phyloP scores from a whole-genome alignment of 345 rosid species.

The Rhizophora apiculata region DNA sequence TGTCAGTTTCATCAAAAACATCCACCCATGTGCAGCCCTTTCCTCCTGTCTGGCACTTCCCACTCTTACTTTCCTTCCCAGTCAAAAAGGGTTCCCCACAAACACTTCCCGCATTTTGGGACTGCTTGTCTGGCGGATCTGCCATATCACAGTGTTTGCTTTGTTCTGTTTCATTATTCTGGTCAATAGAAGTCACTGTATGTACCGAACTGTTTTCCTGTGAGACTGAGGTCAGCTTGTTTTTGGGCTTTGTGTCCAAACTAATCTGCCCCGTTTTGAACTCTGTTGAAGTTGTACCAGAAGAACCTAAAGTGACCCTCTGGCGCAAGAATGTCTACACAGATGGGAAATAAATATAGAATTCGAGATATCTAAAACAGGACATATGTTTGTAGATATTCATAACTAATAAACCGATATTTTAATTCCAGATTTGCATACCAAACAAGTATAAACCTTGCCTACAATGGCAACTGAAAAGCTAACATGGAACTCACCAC shows the following conservation, averaged over 20 bases:
- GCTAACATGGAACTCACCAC: not conserved
- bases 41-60: conserved; percentile 20
- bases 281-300: conserved; percentile 38
- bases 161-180: conserved; percentile 24
- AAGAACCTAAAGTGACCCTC: conserved; percentile 72
- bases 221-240: conserved; percentile 13
- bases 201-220: conserved; percentile 11
- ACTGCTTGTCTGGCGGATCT: conserved; percentile 24
- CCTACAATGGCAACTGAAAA: not conserved
- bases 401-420: too few relatives aligned
- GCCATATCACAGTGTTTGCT: conserved; percentile 29
- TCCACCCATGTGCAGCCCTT: conserved; percentile 24
- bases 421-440: too few relatives aligned
- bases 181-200: conserved; percentile 14
- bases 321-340: conserved; percentile 86
- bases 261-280: conserved; percentile 34
- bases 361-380: not conserved
- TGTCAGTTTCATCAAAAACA: conserved; percentile 3
- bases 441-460: not conserved
- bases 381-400: too few relatives aligned
- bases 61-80: conserved; percentile 21
- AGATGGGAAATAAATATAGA: conserved; percentile 4
- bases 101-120: conserved; percentile 8
- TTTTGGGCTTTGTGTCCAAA: conserved; percentile 31
- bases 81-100: conserved; percentile 13